Evolutionary conservation across 192 early-diverging fungal genomes (phyloP).

Genomic region (Podila clonocystis): DNA sequence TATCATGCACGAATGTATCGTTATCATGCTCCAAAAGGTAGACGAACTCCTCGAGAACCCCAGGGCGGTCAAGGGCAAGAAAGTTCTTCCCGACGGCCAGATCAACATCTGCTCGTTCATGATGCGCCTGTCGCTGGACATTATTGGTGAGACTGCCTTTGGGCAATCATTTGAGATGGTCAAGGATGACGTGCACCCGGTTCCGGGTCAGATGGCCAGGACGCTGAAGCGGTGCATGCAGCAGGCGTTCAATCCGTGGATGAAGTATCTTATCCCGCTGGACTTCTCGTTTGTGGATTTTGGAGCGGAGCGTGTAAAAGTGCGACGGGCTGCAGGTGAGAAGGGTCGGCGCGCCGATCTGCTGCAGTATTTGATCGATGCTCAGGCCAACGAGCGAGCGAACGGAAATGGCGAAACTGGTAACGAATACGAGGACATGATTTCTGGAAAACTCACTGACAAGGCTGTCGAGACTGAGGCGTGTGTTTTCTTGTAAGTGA

Average conservation of each 20-base stretch:
- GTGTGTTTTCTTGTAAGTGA: constrained; percentile 43
- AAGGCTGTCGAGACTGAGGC: constrained; percentile 52
- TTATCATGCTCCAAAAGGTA: constrained; percentile 32
- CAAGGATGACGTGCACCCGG: constrained; percentile 51
- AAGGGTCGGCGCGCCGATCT: constrained; percentile 49
- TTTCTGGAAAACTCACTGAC: constrained; percentile 40
- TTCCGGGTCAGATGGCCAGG: constrained; percentile 43
- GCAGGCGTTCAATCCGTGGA: constrained; percentile 27
- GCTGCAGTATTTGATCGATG: constrained; percentile 58
- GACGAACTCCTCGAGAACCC: constrained; percentile 18
- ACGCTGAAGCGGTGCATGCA: constrained; percentile 31
- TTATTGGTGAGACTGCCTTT: constrained; percentile 64
- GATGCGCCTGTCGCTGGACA: constrained; percentile 53
- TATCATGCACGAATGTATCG: constrained; percentile 38
- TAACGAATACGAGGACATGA: constrained; percentile 36
- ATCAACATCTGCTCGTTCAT: constrained; percentile 54
- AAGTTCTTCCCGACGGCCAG: constrained; percentile 11
- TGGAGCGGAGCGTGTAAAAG: constrained; percentile 1
- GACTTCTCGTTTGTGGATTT: constrained; percentile 31
- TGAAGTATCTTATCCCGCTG: constrained; percentile 15
- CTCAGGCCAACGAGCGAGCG: constrained; percentile 30
- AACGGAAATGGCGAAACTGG: constrained; percentile 36
- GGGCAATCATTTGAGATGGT: constrained; percentile 62
- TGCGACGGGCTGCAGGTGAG: neutral
- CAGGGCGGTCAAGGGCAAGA: neutral